A percentile compares a stretch with the other conserved stretches of the same genome.
Conservation (phyloP, 179 eudicot genomes). For the Camellia oleifera region DNA sequence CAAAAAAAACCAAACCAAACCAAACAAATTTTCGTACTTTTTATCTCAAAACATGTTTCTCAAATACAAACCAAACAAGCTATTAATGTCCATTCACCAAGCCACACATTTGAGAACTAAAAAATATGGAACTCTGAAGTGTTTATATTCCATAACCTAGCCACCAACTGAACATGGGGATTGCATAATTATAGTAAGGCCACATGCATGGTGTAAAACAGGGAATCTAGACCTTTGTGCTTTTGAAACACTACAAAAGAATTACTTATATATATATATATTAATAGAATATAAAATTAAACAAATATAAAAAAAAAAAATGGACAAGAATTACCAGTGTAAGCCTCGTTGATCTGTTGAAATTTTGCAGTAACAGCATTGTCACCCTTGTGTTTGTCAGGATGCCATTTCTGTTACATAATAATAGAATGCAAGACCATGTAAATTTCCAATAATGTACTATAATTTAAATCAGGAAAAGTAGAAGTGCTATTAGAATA, state of each 20-base stretch:
- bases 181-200: neutral
- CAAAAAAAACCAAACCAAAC: no score
- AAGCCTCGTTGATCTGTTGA: slow-evolving; percentile 69
- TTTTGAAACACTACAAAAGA: neutral
- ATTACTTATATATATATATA: no score
- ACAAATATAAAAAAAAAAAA: no score
- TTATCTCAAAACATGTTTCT: no score
- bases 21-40: no score
- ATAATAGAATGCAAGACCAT: slow-evolving; percentile 4
- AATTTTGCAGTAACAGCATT: slow-evolving; percentile 49
- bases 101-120: neutral
- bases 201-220: neutral
- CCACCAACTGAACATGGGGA: slow-evolving; percentile 11
- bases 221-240: neutral
- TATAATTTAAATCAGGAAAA: neutral
- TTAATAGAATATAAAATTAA: no score
- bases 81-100: neutral
- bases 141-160: neutral
- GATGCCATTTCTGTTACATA: slow-evolving; percentile 65
- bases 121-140: neutral
- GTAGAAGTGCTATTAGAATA: neutral
- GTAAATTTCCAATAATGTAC: neutral
- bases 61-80: no score
- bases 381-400: slow-evolving; percentile 64
- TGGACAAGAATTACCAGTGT: slow-evolving; percentile 38